Base-by-base conservation (phyloP, 768 basidiomycete species). In the Nidula microcarpa region DNA sequence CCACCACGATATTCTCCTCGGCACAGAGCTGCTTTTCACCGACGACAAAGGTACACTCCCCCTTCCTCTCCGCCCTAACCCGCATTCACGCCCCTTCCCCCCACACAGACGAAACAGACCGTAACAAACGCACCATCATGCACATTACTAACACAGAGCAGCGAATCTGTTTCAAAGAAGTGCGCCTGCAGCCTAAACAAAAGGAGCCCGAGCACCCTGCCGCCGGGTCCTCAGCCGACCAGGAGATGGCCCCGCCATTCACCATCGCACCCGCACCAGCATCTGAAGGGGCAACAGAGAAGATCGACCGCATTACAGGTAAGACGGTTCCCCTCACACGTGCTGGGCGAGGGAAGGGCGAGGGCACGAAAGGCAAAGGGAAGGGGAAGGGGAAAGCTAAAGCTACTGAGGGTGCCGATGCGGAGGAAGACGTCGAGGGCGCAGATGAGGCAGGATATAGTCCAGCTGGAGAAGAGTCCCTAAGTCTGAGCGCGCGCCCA, bases 21-120 rank as follows among this genome's bases (percentile, higher is more conserved):
- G 91, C 2, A 87, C 87, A 0, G 90, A 93, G 60, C 68, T 93
- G 23, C 61, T 92, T 16, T 91, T 92, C 65, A 78, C 81, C 0
- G 89, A 91, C 52, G 77, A 76, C 34, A 84, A 84, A 72, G 79
- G 86, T 84, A 34, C 51, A 18, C 13, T 18, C 34, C 17, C 14
- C 3, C 32, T 48, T 51, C 33, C 32, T 49, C 33, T 18, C 47
- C 33, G 5, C 36, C 9, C 32, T 32, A 17, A 2, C 17, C 43
- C 3, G 23, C 23, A 23, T 23, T 23, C 23, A 23, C 23, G 3
- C 23, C 23, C 23, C 23, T 23, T 23, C 23, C 23, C 23, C 23
- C 23, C 23, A 23, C 23, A 23, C 23, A 23, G 23, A 23, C 23
- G 23, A 23, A 23, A 23, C 69, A 11, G 80, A 84, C 45, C 69